Conservation (phyloP, 805 yeast species). For the Wickerhamiella domercqiae region DNA sequence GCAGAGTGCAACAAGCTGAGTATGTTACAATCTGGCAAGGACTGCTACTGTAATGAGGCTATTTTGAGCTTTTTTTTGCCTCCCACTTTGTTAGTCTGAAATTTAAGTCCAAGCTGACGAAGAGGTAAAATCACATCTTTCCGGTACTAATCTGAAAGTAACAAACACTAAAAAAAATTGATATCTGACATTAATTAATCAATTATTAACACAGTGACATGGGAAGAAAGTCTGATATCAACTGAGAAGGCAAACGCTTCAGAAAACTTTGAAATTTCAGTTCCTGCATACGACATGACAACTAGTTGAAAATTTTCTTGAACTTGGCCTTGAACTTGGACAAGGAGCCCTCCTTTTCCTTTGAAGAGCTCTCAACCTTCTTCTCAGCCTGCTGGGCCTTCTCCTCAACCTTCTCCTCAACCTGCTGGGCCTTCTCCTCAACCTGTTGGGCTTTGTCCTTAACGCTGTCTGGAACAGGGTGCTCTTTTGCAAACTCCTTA, state of each 20-base stretch:
- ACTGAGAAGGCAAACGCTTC: neutral
- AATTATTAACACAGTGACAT: too few species aligned
- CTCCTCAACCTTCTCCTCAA: conserved; percentile 7
- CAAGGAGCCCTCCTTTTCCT: conserved; percentile 1
- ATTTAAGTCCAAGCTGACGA: too few species aligned
- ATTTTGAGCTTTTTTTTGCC: too few species aligned
- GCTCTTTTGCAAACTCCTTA: neutral
- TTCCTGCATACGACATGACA: neutral
- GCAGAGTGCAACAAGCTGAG: too few species aligned
- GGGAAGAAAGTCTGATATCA: too few species aligned
- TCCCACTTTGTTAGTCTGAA: too few species aligned
- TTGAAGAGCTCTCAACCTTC: neutral
- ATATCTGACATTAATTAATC: neutral
- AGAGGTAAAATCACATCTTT: too few species aligned
- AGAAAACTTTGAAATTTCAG: too few species aligned
- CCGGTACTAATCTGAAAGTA: too few species aligned
- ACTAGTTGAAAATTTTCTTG: conserved; percentile 6
- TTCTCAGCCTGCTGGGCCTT: conserved; percentile 1
- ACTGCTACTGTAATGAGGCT: too few species aligned
- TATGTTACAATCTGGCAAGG: too few species aligned
- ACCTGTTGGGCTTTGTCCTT: conserved; percentile 1
- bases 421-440: conserved; percentile 3
- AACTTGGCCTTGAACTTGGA: conserved; percentile 7
- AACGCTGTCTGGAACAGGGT: neutral
- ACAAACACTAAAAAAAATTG: neutral